Conservation (phyloP, 2,329 filamentous ascomycete species). For the Cercospora citrullina region DNA sequence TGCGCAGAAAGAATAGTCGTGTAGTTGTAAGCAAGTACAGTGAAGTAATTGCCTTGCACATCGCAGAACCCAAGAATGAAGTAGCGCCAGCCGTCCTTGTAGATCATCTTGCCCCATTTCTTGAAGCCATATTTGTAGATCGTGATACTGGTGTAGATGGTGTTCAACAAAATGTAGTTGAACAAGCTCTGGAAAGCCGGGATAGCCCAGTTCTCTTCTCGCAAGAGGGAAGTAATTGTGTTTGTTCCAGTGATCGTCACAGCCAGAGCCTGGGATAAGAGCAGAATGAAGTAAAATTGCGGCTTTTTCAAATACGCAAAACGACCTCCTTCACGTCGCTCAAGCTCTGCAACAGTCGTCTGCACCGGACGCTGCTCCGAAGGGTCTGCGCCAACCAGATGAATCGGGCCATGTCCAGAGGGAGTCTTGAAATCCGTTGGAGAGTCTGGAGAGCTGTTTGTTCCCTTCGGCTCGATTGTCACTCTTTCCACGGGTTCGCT, state of each 20-base stretch:
- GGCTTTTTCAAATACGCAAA: slow-evolving; percentile 75
- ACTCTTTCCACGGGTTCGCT: slow-evolving; percentile 32
- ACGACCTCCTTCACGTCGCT: slow-evolving; percentile 47
- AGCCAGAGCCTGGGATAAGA: slow-evolving; percentile 74
- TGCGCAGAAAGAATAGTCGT: slow-evolving; percentile 91
- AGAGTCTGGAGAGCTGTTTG: slow-evolving; percentile 23
- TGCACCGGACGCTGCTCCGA: slow-evolving; percentile 35
- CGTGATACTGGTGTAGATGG: slow-evolving; percentile 79
- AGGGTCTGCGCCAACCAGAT: slow-evolving; percentile 36
- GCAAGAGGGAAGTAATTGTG: slow-evolving; percentile 80
- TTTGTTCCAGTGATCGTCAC: slow-evolving; percentile 91
- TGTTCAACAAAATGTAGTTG: slow-evolving; percentile 82
- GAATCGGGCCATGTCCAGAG: slow-evolving; percentile 40
- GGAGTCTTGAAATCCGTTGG: slow-evolving; percentile 26
- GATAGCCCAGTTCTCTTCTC: slow-evolving; percentile 68
- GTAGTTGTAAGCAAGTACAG: slow-evolving; percentile 88
- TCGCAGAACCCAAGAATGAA: slow-evolving; percentile 90
- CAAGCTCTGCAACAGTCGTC: slow-evolving; percentile 44
- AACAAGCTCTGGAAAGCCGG: slow-evolving; percentile 95
- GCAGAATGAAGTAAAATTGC: slow-evolving; percentile 84
- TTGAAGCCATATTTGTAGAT: slow-evolving; percentile 76
- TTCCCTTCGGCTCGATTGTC: slow-evolving; percentile 37
- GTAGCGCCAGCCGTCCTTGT: slow-evolving; percentile 85
- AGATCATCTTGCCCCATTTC: slow-evolving; percentile 64
- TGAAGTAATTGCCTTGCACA: slow-evolving; percentile 97